Percentiles rank a stretch among this genome's conserved stretches.
phyloP scores from a whole-genome alignment of 2,329 filamentous ascomycete species.

The Thelonectria discophora region DNA sequence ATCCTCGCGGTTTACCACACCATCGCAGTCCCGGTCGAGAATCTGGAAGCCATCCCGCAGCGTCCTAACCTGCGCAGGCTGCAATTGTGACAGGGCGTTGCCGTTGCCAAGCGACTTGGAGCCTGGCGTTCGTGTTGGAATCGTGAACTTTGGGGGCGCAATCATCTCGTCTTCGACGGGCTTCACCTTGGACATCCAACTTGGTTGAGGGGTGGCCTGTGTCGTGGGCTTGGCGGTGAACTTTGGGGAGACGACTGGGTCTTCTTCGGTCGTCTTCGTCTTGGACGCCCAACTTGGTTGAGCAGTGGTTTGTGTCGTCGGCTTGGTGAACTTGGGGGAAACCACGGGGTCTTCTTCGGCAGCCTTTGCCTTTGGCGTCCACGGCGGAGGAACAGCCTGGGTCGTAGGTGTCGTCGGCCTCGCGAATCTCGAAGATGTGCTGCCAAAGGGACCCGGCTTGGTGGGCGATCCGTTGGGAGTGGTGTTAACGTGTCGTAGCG shows the following conservation, averaged over 20 bases:
- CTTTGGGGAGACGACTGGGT: slow-evolving; percentile 44
- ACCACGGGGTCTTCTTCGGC: slow-evolving; percentile 46
- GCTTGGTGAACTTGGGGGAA: slow-evolving; percentile 50
- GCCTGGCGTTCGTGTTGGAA: slow-evolving; percentile 43
- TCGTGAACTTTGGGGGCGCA: slow-evolving; percentile 34
- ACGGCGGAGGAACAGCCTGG: slow-evolving; percentile 46
- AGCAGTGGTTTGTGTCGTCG: slow-evolving; percentile 45
- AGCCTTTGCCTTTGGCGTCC: slow-evolving; percentile 49
- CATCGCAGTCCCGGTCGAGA: slow-evolving; percentile 88
- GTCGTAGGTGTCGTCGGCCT: slow-evolving; percentile 53
- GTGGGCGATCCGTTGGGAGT: slow-evolving; percentile 71
- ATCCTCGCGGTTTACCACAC: slow-evolving; percentile 81
- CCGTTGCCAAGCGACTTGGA: slow-evolving; percentile 53
- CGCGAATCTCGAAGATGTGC: slow-evolving; percentile 45
- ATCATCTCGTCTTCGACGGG: slow-evolving; percentile 31
- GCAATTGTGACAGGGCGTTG: slow-evolving; percentile 74
- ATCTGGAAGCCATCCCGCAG: slow-evolving; percentile 95
- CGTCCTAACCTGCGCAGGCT: slow-evolving; percentile 83
- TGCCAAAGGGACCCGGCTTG: slow-evolving; percentile 48
- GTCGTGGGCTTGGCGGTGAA: slow-evolving; percentile 44
- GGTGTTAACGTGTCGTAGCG: slow-evolving; percentile 63
- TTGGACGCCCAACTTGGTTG: slow-evolving; percentile 52
- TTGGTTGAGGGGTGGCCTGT: slow-evolving; percentile 46
- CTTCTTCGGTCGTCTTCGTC: slow-evolving; percentile 40
- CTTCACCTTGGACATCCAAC: slow-evolving; percentile 45